Conservation (phyloP, 345 rosid genomes). For the Populus tremula region DNA sequence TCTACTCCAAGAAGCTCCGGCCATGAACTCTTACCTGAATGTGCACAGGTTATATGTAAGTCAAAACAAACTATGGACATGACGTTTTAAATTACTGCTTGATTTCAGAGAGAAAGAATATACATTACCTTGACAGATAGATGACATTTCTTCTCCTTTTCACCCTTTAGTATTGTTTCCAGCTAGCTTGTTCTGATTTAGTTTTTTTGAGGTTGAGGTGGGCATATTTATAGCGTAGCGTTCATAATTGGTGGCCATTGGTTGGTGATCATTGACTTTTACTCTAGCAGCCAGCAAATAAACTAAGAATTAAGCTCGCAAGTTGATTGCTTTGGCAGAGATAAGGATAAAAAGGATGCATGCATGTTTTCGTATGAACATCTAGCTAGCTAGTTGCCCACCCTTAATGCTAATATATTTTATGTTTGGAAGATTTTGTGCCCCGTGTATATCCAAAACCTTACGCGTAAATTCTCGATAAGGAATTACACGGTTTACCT, state of each 20-base stretch:
- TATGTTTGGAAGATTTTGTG: no score
- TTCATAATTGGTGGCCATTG: background rate
- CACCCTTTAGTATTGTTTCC: background rate
- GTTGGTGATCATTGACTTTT: background rate
- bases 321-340: background rate
- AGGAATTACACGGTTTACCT: no score
- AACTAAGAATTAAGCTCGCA: background rate
- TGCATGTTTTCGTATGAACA: background rate
- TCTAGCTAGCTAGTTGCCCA: background rate
- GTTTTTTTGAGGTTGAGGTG: background rate
- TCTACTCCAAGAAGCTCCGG: constrained; percentile 15
- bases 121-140: background rate
- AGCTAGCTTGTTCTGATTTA: background rate
- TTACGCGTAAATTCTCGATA: no score
- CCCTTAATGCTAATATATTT: background rate
- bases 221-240: background rate
- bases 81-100: background rate
- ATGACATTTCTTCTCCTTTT: background rate
- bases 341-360: background rate
- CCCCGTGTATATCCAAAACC: no score
- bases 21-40: constrained; percentile 25
- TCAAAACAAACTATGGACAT: background rate
- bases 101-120: background rate
- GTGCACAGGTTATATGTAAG: background rate
- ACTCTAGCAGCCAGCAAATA: background rate